Base-by-base conservation (phyloP, 1,139 yeast species). In the Saccharomycopsis hybrid region DNA sequence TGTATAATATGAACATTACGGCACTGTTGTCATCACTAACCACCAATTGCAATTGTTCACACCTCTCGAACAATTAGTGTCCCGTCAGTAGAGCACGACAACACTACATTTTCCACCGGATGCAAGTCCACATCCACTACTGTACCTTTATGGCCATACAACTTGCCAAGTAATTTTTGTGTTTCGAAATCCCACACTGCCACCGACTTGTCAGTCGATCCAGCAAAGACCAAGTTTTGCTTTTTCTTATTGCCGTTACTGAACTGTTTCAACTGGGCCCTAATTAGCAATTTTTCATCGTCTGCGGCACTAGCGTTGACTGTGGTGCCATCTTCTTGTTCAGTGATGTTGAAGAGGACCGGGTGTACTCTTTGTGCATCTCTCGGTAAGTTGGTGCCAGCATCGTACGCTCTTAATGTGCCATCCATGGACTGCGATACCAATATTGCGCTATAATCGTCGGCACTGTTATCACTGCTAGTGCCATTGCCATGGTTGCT, bases 61-160 rank as follows among this genome's bases (percentile, higher is more conserved):
- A 47, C 33, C 27, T 47, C 49, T 56, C 82, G 65, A 4, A 78
- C 63, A 2, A 79, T 70, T 1, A 78, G 58, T 1, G 70, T 63
- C 0, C 82, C 80, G 59, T 78, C 85, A 2, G 68, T 64, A 2
- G 82, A 74, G 5, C 76, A 60, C 8, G 80, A 73, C 8, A 70
- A 59, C 11, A 76, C 40, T 28, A 78, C 68, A 0, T 66, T 65
- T 38, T 67, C 61, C 3, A 53, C 54, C 0, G 76, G 72, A 56
- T 72, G 76, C 53, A 65, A 71, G 57, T 74, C 79, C 3, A 82
- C 76, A 60, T 78, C 88, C 31, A 81, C 65, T 0, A 81, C 85
- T 0, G 80, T 65, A 0, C 88, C 85, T 5, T 62, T 59, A 59
- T 85, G 92, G 1, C 89, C 90, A 3, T 70, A 66, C n/a, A 73